These are phyloP conservation scores for Ogataea degrootiae DNA, from an alignment of 805 yeast species.

Conservation along the genomic window DNA sequence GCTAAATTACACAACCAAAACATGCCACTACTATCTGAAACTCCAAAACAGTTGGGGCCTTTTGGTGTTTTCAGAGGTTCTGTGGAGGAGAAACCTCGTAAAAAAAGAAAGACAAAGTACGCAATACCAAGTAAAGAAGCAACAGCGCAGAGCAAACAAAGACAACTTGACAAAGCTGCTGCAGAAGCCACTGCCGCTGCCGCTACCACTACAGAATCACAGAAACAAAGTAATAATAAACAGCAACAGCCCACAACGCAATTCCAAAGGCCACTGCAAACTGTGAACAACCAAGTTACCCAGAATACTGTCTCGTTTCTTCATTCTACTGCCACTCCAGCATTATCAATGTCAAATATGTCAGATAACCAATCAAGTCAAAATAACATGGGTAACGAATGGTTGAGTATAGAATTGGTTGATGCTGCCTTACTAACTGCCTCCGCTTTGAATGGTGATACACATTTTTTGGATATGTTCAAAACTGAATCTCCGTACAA, in stretches of 20 bases:
- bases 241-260: neutral
- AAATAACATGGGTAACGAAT: slow-evolving; percentile 44
- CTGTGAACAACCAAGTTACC: neutral
- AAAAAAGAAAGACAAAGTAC: slow-evolving; percentile 15
- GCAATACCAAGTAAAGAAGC: slow-evolving; percentile 5
- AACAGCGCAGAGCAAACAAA: neutral
- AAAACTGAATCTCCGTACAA: slow-evolving; percentile 23
- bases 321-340: neutral
- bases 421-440: slow-evolving; percentile 74
- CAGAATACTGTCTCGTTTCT: slow-evolving; percentile 1
- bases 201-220: neutral
- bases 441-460: slow-evolving; percentile 60
- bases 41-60: slow-evolving; percentile 49
- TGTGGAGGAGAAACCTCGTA: slow-evolving; percentile 12
- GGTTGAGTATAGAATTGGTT: slow-evolving; percentile 66
- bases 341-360: neutral
- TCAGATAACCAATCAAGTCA: neutral
- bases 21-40: slow-evolving; percentile 33
- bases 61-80: slow-evolving; percentile 73
- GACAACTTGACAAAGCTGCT: neutral
- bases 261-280: neutral
- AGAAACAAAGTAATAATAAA: neutral
- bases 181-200: neutral
- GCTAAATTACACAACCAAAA: slow-evolving; percentile 47
- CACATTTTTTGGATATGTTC: slow-evolving; percentile 53